Conservation (phyloP, 2,329 filamentous ascomycete species). For the Xylaria arbuscula region DNA sequence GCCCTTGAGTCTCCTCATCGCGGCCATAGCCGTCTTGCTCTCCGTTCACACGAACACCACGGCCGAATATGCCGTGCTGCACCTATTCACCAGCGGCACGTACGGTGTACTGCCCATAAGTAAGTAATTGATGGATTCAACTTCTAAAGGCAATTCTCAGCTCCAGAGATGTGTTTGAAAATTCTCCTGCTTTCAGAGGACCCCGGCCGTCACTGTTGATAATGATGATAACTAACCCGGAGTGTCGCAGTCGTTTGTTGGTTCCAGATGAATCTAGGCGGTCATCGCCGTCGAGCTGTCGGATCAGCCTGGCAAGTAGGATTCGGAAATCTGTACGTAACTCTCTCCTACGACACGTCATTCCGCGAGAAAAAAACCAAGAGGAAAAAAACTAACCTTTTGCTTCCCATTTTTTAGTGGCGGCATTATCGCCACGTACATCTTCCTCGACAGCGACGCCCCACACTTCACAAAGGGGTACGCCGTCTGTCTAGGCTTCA, state of each 20-base stretch:
- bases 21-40: conserved; percentile 81
- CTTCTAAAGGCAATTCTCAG: background rate
- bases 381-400: conserved; percentile 18
- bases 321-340: conserved; percentile 73
- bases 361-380: background rate
- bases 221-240: background rate
- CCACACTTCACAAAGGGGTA: conserved; percentile 79
- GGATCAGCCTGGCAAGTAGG: conserved; percentile 82
- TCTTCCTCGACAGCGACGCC: conserved; percentile 73
- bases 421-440: conserved; percentile 80
- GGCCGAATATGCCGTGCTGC: conserved; percentile 82
- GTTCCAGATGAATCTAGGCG: conserved; percentile 83
- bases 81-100: conserved; percentile 81
- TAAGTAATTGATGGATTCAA: background rate
- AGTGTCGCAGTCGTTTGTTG: conserved; percentile 72
- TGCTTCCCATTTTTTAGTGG: conserved; percentile 53
- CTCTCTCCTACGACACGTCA: background rate
- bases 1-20: conserved; percentile 74
- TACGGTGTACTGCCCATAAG: conserved; percentile 90
- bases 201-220: background rate
- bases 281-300: conserved; percentile 75
- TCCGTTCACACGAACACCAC: conserved; percentile 73
- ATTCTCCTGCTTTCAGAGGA: too few species aligned
- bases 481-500: conserved; percentile 79
- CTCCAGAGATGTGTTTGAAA: too few species aligned